These are phyloP conservation scores for Friedmanniomyces simplex DNA, from an alignment of 495 filamentous ascomycete genomes.

Conservation along the genomic window DNA sequence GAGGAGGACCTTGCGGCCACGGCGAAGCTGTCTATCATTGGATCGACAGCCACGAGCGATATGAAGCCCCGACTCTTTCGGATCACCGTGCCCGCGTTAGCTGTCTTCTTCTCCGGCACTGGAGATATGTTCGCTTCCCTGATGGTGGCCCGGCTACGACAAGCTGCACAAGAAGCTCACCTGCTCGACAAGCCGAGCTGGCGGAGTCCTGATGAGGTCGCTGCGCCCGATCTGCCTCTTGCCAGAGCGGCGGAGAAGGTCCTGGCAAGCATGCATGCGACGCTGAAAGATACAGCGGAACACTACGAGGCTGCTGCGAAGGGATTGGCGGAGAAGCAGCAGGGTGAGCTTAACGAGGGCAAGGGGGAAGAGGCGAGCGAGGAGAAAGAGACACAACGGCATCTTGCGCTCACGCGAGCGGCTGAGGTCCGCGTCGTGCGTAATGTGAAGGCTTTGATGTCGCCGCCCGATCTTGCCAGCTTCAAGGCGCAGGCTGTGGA, in stretches of 20 bases:
- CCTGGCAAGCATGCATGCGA: slow-evolving; percentile 82
- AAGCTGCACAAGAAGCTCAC: slow-evolving; percentile 49
- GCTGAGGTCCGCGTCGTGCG: slow-evolving; percentile 71
- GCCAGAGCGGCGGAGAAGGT: slow-evolving; percentile 77
- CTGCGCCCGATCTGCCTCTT: slow-evolving; percentile 60
- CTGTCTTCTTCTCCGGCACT: slow-evolving; percentile 89
- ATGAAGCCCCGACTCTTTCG: slow-evolving; percentile 61
- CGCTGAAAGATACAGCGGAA: slow-evolving; percentile 66
- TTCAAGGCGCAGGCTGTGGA: slow-evolving; percentile 46
- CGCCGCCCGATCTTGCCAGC: slow-evolving; percentile 44
- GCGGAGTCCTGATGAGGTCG: slow-evolving; percentile 44
- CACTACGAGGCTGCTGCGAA: slow-evolving; percentile 50
- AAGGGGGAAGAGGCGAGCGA: slow-evolving; percentile 30
- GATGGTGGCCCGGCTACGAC: slow-evolving; percentile 77
- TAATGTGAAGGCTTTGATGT: slow-evolving; percentile 52
- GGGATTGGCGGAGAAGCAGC: slow-evolving; percentile 22
- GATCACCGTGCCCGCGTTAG: slow-evolving; percentile 72
- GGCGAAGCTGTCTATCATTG: slow-evolving; percentile 55
- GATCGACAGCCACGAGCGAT: slow-evolving; percentile 49
- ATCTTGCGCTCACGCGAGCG: slow-evolving; percentile 61
- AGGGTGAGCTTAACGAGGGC: slow-evolving; percentile 23
- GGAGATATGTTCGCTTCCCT: slow-evolving; percentile 98
- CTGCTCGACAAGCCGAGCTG: slow-evolving; percentile 22
- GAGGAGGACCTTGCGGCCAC: slow-evolving; percentile 7
- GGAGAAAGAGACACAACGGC: slow-evolving; percentile 50